phyloP scores from a whole-genome alignment of 768 basidiomycete species.

The Russula griseocarnosa region DNA sequence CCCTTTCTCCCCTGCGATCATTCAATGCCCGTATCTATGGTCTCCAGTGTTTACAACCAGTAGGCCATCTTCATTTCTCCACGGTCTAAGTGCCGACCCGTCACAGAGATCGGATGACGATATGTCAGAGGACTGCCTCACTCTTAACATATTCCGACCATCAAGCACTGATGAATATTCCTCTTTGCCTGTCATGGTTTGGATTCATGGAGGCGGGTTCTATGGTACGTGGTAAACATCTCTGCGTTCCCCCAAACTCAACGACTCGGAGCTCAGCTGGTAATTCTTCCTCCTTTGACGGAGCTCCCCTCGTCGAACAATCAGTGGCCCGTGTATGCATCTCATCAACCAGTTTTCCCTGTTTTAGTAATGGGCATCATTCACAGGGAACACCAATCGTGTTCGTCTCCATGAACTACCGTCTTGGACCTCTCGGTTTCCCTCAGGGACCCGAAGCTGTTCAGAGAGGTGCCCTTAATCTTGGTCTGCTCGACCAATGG shows the following conservation, averaged over 20 bases:
- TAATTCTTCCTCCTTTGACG: constrained; percentile 10
- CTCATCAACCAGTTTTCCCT: not conserved
- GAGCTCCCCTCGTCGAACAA: constrained; percentile 12
- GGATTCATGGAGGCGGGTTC: constrained; percentile 45
- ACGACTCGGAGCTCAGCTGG: constrained; percentile 3
- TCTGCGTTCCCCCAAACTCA: not conserved
- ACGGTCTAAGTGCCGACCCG: not conserved
- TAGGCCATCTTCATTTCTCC: not conserved
- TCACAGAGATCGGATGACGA: not conserved
- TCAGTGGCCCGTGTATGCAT: constrained; percentile 23
- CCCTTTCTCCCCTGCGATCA: constrained; percentile 25
- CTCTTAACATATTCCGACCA: constrained; percentile 46
- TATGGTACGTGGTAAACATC: not conserved
- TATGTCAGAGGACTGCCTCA: constrained; percentile 47
- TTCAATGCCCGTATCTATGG: constrained; percentile 36
- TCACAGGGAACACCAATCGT: constrained; percentile 35
- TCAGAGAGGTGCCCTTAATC: constrained; percentile 39
- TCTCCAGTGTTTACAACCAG: constrained; percentile 33
- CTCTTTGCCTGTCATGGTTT: constrained; percentile 44
- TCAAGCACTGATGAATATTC: constrained; percentile 30
- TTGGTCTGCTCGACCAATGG: constrained; percentile 46
- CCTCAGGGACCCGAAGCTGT: constrained; percentile 43
- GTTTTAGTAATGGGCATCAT: not conserved
- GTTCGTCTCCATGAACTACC: constrained; percentile 49
- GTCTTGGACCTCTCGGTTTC: constrained; percentile 49